Base-by-base conservation (phyloP, 2,329 filamentous ascomycete genomes). In the Thyridium curvatum region DNA sequence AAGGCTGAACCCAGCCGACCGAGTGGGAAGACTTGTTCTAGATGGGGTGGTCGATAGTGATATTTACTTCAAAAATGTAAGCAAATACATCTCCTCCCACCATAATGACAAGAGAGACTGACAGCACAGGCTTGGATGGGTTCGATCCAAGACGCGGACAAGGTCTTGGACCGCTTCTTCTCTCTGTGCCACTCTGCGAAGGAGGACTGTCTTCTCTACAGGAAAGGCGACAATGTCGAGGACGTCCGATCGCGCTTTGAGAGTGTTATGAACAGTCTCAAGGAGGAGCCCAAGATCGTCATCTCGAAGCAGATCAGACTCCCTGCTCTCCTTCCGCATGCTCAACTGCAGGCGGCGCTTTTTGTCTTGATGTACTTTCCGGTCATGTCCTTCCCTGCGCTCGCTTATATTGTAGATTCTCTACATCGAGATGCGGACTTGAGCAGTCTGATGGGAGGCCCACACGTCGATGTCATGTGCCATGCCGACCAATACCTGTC, bases 111-210 rank as follows among this genome's bases (percentile, higher is more conserved):
- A 26, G 21, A 10, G 28, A 15, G 13, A 18, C 35, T 37, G 14
- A 41, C 29, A 7, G 12, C 12, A 6, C 18, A 46, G 43, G 30
- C 34, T 32, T 68, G 60, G 62, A 55, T 47, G 5, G 59, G 59
- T 12, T 62, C 60, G 30, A 48, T 69, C 8, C 46, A 55, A 32
- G 66, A 76, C 42, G 60, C 66, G 28, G 72, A 77, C 40, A 54
- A 65, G 36, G 60, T 66, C 13, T 60, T 70, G 41, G 55, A 56
- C 3, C 56, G 48, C 30, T 74, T 77, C 48, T 72, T 67, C 44
- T 50, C 57, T 34, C 63, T 61, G 32, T 79, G 74, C 48, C 65
- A 60, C 39, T 58, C 62, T 15, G 69, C 65, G 10, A 62, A 63
- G 2, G 37, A 51, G 6, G 52, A 47, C 12, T 73, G 69, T 43